Base-by-base conservation (phyloP, 2,329 filamentous ascomycete species). In the Pseudogymnoascus sp. region DNA sequence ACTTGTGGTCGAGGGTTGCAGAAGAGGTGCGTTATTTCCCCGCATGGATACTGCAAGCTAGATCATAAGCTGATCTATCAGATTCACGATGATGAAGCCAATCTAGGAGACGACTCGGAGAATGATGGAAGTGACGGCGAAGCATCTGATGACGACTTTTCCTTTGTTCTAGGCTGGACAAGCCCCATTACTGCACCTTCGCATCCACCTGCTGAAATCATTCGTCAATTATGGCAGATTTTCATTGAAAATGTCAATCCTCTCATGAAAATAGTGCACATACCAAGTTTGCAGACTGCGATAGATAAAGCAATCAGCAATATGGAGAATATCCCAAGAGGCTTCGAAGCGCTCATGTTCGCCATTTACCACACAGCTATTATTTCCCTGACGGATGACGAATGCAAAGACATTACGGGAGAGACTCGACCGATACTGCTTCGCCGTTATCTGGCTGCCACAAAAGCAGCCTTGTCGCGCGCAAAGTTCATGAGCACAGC, bases 161-260 rank as follows among this genome's bases (percentile, higher is more conserved):
- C 35, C 33, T 72, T 67, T 66, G 67, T 72, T 35, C 67, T 74
- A 44, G 57, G 28, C 67, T 68, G 50, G 70, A 70, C 42, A 23
- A 61, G 26, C 63, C 67, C 21, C 13, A 67, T 35, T 57, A 68
- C 47, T 65, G 62, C 23, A 70, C 70, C n/a, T 65, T 67, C 60
- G 38, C 64, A 66, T 28, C 61, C 62, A 44, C 57, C 63, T 36
- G 28, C 80, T 36, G 79, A 84, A 31, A 81, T 83, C 64, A 84
- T 85, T 62, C 80, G 84, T 65, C 82, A 85, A 68, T 76, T 87
- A 38, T 90, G 87, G 86, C 85, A 88, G 72, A 79, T 84, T 17
- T 90, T 88, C 70, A 79, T 89, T 61, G 82, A 84, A 66, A 88
- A 88, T 68, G 82, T 90, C 67, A 85, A 90, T 68, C 86, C 87